phyloP scores from a whole-genome alignment of 2,329 filamentous ascomycete species.

The Helotiales sp. region DNA sequence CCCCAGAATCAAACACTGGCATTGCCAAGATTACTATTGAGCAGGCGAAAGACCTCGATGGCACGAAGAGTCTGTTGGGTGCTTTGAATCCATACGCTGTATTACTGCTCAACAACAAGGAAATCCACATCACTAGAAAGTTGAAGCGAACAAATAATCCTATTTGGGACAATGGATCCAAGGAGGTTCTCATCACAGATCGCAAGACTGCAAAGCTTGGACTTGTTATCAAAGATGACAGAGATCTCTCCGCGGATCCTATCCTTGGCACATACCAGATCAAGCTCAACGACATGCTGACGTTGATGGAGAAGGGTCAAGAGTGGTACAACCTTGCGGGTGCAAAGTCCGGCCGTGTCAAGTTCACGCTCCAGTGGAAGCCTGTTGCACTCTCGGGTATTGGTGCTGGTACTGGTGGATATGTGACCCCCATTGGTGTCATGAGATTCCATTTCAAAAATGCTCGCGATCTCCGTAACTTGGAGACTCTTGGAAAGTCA shows the following conservation, averaged over 20 bases:
- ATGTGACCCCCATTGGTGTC: constrained; percentile 91
- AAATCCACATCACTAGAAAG: constrained; percentile 87
- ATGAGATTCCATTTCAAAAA: constrained; percentile 91
- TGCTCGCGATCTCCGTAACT: constrained; percentile 82
- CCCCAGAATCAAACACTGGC: constrained; percentile 89
- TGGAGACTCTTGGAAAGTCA: constrained; percentile 95
- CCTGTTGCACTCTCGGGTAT: constrained; percentile 86
- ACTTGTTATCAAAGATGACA: constrained; percentile 92
- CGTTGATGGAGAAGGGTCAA: constrained; percentile 87
- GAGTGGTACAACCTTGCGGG: constrained; percentile 94
- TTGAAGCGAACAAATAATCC: constrained; percentile 97
- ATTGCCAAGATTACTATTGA: constrained; percentile 93
- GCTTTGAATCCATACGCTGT: constrained; percentile 89
- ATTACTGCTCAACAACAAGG: constrained; percentile 88
- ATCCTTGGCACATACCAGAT: constrained; percentile 93
- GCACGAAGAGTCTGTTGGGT: constrained; percentile 88
- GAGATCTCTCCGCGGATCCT: constrained; percentile 82
- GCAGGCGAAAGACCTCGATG: constrained; percentile 94
- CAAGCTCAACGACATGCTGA: constrained; percentile 90
- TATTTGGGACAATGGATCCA: constrained; percentile 90
- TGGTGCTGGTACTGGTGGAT: constrained; percentile 79
- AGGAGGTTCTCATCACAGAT: constrained; percentile 95
- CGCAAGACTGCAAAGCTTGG: constrained; percentile 89
- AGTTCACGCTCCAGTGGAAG: constrained; percentile 94
- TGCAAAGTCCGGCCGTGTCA: constrained; percentile 80